A percentile compares a stretch with the other conserved stretches of the same genome.
Evolutionary conservation across 2,329 filamentous ascomycete genomes (phyloP).

Genomic region (Fusarium sacchari): DNA sequence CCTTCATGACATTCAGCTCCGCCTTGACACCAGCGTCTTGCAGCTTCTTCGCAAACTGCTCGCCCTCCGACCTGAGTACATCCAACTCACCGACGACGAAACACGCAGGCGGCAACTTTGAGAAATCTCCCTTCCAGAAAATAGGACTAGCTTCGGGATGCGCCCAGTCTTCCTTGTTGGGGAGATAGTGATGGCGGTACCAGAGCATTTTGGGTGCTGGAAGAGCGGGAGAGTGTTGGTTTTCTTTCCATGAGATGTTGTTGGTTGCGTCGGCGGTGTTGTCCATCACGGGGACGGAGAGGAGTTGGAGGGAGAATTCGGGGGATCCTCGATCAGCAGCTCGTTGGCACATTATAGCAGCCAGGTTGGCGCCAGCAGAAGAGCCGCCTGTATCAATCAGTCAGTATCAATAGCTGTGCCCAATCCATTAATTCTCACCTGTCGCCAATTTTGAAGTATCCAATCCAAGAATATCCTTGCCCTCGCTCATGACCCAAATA

Average conservation of each 20-base stretch:
- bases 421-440: background rate
- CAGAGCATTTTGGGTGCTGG: constrained; percentile 12
- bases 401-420: background rate
- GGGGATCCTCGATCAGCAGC: background rate
- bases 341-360: constrained; percentile 17
- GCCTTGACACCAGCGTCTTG: background rate
- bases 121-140: constrained; percentile 3
- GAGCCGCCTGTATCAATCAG: background rate
- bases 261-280: background rate
- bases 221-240: background rate
- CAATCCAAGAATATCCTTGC: accelerated
- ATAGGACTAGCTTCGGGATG: background rate
- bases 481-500: background rate
- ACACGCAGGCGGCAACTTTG: constrained; percentile 5
- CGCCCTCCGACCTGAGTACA: background rate
- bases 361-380: constrained; percentile 11
- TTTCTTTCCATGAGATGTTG: constrained; percentile 8
- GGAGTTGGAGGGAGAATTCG: constrained; percentile 5
- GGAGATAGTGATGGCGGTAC: constrained; percentile 10
- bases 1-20: constrained; percentile 2
- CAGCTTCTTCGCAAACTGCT: constrained; percentile 7
- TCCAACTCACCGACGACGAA: constrained; percentile 15
- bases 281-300: constrained; percentile 12
- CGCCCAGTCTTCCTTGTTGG: background rate
- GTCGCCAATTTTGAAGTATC: background rate